Evolutionary conservation across 257 asterid genomes (phyloP), one percentile per base, ranked within the genome.

Genomic region (Fraxinus anomala): DNA sequence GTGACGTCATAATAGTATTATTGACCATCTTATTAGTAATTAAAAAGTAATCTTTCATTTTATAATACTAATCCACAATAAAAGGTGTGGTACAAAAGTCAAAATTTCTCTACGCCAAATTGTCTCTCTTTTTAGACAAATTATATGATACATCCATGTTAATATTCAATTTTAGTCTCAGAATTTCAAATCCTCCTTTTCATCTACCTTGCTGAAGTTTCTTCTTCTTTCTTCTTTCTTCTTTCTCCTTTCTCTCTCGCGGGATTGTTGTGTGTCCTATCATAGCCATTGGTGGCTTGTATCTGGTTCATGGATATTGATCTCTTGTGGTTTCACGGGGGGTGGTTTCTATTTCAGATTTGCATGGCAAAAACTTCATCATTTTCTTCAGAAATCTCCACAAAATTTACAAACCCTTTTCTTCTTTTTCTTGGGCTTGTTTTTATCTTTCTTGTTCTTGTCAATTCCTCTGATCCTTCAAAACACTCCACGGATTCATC

Each of bases 331-430:
- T 17, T 54, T 74, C 71, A 71, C 42, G 74, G 75, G 72, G 83
- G 78, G 79, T 42, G 70, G 73, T 73, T 82, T 75, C 31, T 30
- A 37, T 33, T 70, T 73, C 68, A 76, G 44, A 74, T 73, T 70
- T 84, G 87, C 87, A 84, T 84, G 87, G 85, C 83, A 26, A 74
- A 67, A 23, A 16, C 83, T 19, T 77, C 78, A 9, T 30, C 82
- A 19, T 40, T 77, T 31, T 68, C 74, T 30, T 10, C 42, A 21
- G 72, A 79, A 39, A 54, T 78, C 19, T 26, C 74, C 28, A 31
- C 73, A 63, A 76, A 14, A 36, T 37, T 24, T 63, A 63, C 83
- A 37, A 72, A 68, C 49, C 76, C 71, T 77, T 72, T 82, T 23
- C 66, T 73, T 16, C 54, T 82, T 21, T 74, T 85, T 28, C 30